Percentiles rank a stretch among this genome's conserved stretches.
Conservation (phyloP, 352 stramenopile genomes). For the Phytophthora ohioensis region DNA sequence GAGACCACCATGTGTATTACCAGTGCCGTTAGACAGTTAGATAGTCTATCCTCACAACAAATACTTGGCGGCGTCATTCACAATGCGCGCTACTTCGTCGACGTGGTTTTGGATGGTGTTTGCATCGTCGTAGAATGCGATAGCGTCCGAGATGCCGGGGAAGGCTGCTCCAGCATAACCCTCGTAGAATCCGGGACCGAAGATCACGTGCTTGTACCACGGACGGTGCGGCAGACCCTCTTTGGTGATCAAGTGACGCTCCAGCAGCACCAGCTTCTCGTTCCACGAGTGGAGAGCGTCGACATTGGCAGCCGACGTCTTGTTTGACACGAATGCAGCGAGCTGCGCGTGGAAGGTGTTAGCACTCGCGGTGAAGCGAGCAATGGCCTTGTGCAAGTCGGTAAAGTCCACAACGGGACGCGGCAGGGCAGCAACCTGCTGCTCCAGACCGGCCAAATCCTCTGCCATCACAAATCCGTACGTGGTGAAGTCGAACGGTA, state of each 20-base stretch:
- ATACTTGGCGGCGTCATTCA: slow-evolving; percentile 28
- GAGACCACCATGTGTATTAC: background rate
- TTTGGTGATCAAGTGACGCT: slow-evolving; percentile 48
- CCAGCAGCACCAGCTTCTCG: slow-evolving; percentile 46
- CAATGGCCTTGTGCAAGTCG: slow-evolving; percentile 45
- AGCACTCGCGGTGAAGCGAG: slow-evolving; percentile 38
- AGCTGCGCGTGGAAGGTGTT: slow-evolving; percentile 29
- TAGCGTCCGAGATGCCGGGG: slow-evolving; percentile 36
- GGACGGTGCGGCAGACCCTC: slow-evolving; percentile 48
- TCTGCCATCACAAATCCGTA: slow-evolving; percentile 62
- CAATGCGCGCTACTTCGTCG: slow-evolving; percentile 28
- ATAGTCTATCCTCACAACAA: slow-evolving; percentile 13
- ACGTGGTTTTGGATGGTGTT: slow-evolving; percentile 33
- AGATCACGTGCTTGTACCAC: slow-evolving; percentile 60
- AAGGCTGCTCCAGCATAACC: slow-evolving; percentile 52
- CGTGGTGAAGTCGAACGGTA: slow-evolving; percentile 70
- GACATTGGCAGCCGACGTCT: slow-evolving; percentile 21
- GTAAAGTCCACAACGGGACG: slow-evolving; percentile 43
- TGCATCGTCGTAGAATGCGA: slow-evolving; percentile 31
- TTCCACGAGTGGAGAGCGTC: slow-evolving; percentile 37
- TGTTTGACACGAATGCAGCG: slow-evolving; percentile 36
- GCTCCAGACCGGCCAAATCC: slow-evolving; percentile 43
- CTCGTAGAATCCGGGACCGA: slow-evolving; percentile 53
- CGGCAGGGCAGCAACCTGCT: slow-evolving; percentile 33
- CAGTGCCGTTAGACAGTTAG: background rate